Conservation (phyloP, 176 grass and related monocot species). For the Hordeum marinum region DNA sequence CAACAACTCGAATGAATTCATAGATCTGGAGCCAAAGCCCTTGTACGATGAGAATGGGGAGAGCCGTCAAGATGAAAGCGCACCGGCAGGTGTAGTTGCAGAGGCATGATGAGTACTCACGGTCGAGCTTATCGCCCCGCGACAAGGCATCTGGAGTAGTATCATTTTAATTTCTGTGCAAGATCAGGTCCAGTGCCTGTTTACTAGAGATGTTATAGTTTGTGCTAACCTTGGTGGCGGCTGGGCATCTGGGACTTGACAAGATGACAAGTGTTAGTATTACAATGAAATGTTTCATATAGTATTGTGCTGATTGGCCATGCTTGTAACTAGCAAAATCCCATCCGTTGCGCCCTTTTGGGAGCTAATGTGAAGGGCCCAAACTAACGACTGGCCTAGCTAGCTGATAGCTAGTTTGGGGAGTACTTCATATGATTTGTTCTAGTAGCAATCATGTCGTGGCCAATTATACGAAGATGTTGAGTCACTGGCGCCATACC, state of each 20-base stretch:
- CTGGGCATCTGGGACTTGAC: neutral
- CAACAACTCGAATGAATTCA: slow-evolving; percentile 82
- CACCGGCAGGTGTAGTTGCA: neutral
- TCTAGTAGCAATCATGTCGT: neutral
- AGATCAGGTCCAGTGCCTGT: neutral
- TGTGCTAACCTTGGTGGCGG: slow-evolving; percentile 1
- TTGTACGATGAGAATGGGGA: slow-evolving; percentile 31
- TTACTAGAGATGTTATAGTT: neutral
- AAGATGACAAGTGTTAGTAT: neutral
- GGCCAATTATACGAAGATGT: neutral
- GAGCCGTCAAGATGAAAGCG: neutral
- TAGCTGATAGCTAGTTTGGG: neutral
- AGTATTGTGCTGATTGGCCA: neutral
- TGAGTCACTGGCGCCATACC: neutral
- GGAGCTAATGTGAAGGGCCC: neutral
- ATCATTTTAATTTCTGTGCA: neutral
- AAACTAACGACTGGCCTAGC: neutral
- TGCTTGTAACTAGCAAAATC: neutral
- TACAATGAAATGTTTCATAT: neutral
- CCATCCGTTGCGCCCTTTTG: neutral
- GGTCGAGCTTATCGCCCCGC: neutral
- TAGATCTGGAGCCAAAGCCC: slow-evolving; percentile 77
- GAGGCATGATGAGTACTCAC: neutral
- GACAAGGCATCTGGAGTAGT: neutral
- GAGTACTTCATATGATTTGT: neutral